Evolutionary conservation across 306 rosid genomes (phyloP).

Genomic region (Casuarina glauca): DNA sequence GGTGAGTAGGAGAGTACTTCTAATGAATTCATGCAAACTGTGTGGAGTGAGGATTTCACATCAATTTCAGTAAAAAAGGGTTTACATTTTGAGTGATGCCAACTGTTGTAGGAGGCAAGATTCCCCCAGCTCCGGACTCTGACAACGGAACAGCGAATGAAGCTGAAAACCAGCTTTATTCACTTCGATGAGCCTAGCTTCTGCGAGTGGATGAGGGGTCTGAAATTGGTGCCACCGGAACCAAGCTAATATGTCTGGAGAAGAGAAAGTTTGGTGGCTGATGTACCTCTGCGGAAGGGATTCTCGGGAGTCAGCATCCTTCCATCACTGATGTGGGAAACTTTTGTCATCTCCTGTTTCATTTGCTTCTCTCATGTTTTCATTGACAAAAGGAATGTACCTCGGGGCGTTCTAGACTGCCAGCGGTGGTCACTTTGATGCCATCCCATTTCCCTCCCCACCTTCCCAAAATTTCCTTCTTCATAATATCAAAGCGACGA

Average conservation of each 20-base stretch:
- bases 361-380: background rate
- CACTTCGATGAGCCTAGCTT: slow-evolving; percentile 94
- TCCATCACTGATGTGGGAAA: slow-evolving; percentile 12
- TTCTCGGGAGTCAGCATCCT: slow-evolving; percentile 21
- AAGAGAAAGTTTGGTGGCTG: slow-evolving; percentile 15
- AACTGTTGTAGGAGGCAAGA: slow-evolving; percentile 74
- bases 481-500: background rate
- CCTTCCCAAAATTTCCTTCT: background rate
- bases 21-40: background rate
- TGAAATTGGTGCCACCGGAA: slow-evolving; percentile 86
- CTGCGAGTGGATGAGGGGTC: slow-evolving; percentile 88
- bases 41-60: background rate
- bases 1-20: slow-evolving; percentile 47
- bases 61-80: background rate
- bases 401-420: slow-evolving; percentile 18
- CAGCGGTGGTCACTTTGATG: slow-evolving; percentile 20
- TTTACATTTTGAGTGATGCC: slow-evolving; percentile 11
- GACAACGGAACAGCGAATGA: slow-evolving; percentile 72
- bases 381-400: slow-evolving; percentile 38
- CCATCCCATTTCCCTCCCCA: background rate
- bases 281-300: slow-evolving; percentile 24
- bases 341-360: background rate
- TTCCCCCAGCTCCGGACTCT: slow-evolving; percentile 79
- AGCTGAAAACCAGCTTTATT: slow-evolving; percentile 87
- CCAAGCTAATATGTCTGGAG: slow-evolving; percentile 49